phyloP scores from a whole-genome alignment of 2,329 filamentous ascomycete genomes.

The Biscogniauxia mediterranea region DNA sequence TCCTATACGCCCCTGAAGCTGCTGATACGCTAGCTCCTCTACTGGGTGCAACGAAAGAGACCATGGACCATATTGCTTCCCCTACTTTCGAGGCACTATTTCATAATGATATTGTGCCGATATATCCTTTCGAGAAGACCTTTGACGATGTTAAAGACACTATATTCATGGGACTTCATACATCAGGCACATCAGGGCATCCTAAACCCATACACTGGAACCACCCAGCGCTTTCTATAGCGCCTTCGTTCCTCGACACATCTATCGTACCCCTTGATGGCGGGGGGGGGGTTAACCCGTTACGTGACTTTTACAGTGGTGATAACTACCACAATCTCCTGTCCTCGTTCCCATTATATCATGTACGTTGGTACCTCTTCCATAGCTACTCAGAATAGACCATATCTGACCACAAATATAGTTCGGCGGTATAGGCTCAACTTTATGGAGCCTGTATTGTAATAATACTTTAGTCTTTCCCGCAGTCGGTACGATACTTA shows the following conservation, averaged over 20 bases:
- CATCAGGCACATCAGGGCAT: conserved; percentile 23
- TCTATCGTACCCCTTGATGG: conserved; percentile 10
- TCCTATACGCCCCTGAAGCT: conserved; percentile 7
- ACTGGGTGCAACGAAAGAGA: not conserved
- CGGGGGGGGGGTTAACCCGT: conserved; percentile 9
- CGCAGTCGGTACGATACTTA: conserved; percentile 18
- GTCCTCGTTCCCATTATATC: conserved; percentile 12
- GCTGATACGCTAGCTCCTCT: conserved; percentile 3
- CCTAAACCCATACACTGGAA: conserved; percentile 31
- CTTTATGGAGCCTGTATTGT: conserved; percentile 5
- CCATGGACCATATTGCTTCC: conserved; percentile 1
- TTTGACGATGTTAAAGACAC: conserved; percentile 3
- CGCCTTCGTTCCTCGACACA: conserved; percentile 14
- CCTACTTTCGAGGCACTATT: conserved; percentile 1
- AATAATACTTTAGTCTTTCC: conserved; percentile 21
- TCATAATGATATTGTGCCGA: not conserved
- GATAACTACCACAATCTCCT: conserved; percentile 9
- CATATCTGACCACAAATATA: conserved; percentile 4
- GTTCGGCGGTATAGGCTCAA: conserved; percentile 15
- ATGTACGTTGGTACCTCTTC: conserved; percentile 2
- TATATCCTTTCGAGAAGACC: conserved; percentile 2
- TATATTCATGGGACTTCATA: conserved; percentile 2
- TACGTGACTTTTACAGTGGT: conserved; percentile 6
- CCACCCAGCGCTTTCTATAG: conserved; percentile 15
- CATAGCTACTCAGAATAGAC: not conserved